Base-by-base conservation (phyloP, 306 rosid species). In the Cucurbita argyrosperma region DNA sequence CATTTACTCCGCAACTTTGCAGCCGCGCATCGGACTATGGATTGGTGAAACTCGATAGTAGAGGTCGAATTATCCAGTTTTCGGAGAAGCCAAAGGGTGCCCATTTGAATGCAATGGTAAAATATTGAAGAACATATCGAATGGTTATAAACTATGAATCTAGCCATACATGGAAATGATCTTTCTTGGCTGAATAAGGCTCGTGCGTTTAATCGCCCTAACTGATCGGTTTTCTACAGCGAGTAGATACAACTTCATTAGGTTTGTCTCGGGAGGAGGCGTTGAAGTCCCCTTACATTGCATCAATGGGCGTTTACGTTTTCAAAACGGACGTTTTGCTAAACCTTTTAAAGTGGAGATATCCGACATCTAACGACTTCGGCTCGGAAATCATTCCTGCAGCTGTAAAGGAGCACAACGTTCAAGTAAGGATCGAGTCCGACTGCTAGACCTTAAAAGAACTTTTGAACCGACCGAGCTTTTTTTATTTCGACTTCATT, bases 301-400 rank as follows among this genome's bases (percentile, higher is more conserved):
- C 98, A 65, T 90, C 97, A 4, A 93, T 90, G 96, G 97, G 98
- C 43, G 94, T 93, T 40, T 93, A 93, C 72, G 88, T 86, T 61
- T 93, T 93, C 81, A 93, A 89, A 86, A 89, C 89, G 2, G 90
- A 89, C 11, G 45, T 85, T 80, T 80, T 93, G 77, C 88, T 93
- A 53, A 86, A 93, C 77, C 92, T 93, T 74, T 85, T 93, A 53
- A 86, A 75, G 80, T 86, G 91, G 98, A 82, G 92, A 77, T 93
- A 87, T 80, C 97, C 98, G 39, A 85, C 89, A 38, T 63, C 94
- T 50, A 93, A 93, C 49, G 98, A 93, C 88, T 93, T 93, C 1
- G 98, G 98, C 75, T 93, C 96, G 61, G 98, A 93, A 83, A 90
- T 93, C 81, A 93, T 93, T 79, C 98, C 98, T 12, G 93, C 96